These are phyloP conservation scores for Periconia macrospinosa DNA, from an alignment of 2,329 filamentous ascomycete species.

Conservation along the genomic window DNA sequence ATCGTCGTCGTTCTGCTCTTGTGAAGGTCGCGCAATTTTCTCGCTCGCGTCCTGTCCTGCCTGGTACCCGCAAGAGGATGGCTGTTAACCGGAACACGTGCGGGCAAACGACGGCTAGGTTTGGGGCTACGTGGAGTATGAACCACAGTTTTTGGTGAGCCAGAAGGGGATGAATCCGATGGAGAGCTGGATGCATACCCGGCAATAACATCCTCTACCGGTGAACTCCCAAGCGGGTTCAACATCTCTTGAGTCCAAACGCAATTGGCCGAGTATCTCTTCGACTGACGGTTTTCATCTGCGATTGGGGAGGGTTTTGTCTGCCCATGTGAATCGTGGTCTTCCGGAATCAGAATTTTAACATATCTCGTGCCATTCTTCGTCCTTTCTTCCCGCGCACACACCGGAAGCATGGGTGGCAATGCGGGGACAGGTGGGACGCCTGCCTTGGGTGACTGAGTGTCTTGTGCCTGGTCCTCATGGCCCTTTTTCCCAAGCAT, in stretches of 20 bases:
- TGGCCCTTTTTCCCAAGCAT: conserved; percentile 24
- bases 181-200: conserved; percentile 7
- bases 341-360: conserved; percentile 28
- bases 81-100: conserved; percentile 19
- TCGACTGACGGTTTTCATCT: conserved; percentile 11
- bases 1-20: background rate
- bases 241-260: conserved; percentile 33
- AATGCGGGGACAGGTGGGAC: conserved; percentile 10
- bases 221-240: conserved; percentile 21
- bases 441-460: background rate
- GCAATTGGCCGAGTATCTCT: conserved; percentile 14
- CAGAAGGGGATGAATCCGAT: conserved; percentile 15
- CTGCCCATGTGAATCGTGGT: conserved; percentile 8
- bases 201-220: conserved; percentile 21
- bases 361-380: conserved; percentile 32
- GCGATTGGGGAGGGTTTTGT: conserved; percentile 5
- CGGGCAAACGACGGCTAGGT: conserved; percentile 15
- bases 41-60: conserved; percentile 24
- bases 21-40: conserved; percentile 15
- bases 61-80: conserved; percentile 23
- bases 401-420: conserved; percentile 3
- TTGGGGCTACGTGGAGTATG: conserved; percentile 18
- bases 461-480: conserved; percentile 14
- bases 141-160: background rate
- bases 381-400: conserved; percentile 32